These are phyloP conservation scores for Fusarium gaditjirri DNA, from an alignment of 2,329 filamentous ascomycete species.

Conservation along the genomic window DNA sequence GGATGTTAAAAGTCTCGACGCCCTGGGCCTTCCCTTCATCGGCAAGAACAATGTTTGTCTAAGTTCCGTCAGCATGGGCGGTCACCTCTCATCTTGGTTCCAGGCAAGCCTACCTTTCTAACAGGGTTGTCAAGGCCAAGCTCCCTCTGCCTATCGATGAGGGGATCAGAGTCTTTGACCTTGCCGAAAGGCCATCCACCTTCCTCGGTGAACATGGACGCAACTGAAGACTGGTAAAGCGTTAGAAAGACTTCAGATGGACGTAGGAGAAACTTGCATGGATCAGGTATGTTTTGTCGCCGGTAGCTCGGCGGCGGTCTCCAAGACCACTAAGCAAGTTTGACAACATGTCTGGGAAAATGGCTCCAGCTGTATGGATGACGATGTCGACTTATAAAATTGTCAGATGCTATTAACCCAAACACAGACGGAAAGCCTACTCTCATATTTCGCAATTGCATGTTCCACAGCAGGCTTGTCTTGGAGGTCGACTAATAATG, in stretches of 20 bases:
- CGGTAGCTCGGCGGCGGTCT: conserved; percentile 41
- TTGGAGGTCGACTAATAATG: conserved; percentile 47
- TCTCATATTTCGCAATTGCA: conserved; percentile 39
- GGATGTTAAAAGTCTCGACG: conserved; percentile 47
- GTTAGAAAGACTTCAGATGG: neutral
- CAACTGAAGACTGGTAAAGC: conserved; percentile 42
- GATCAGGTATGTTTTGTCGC: conserved; percentile 46
- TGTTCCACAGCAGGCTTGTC: conserved; percentile 43
- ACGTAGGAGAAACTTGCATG: conserved; percentile 41
- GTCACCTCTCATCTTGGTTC: rapidly evolving
- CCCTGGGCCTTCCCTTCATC: conserved; percentile 44
- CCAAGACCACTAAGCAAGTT: conserved; percentile 50
- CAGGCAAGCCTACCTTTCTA: conserved; percentile 39
- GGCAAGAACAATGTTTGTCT: conserved; percentile 46
- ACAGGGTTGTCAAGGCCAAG: conserved; percentile 42
- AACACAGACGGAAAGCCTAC: conserved; percentile 16
- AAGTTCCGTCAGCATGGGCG: rapidly evolving
- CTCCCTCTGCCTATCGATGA: conserved; percentile 47
- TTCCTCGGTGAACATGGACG: conserved; percentile 42
- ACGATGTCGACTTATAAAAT: conserved; percentile 48
- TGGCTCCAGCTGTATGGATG: conserved; percentile 49
- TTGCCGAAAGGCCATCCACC: conserved; percentile 48
- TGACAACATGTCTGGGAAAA: conserved; percentile 39
- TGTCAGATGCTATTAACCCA: neutral
- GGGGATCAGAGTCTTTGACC: conserved; percentile 46